Conservation (phyloP, 768 basidiomycete species). For the Pholiota conissans region DNA sequence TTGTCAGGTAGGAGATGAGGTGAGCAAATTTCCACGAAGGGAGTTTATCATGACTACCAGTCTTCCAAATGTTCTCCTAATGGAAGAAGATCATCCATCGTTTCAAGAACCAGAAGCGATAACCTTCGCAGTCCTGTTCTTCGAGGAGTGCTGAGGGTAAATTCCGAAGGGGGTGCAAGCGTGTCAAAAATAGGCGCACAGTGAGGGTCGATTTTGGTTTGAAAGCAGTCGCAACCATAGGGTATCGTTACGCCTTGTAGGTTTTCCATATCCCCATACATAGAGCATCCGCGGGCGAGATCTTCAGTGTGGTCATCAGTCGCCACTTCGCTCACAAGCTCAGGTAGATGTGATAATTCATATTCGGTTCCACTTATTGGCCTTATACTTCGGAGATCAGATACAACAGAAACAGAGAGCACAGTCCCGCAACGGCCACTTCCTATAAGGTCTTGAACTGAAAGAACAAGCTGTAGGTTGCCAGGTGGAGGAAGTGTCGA, state of each 20-base stretch:
- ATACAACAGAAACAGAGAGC: conserved; percentile 7
- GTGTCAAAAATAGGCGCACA: conserved; percentile 1
- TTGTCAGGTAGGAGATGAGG: conserved; percentile 3
- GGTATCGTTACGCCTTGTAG: conserved; percentile 23
- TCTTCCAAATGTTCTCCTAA: conserved; percentile 16
- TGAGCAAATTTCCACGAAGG: neutral
- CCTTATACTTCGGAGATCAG: conserved; percentile 5
- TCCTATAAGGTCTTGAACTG: conserved; percentile 12
- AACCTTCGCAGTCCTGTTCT: neutral
- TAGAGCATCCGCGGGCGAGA: conserved; percentile 17
- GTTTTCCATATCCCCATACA: conserved; percentile 23
- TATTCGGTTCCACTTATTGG: neutral
- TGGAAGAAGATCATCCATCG: conserved; percentile 15
- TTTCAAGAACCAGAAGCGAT: conserved; percentile 18
- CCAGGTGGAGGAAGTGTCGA: conserved; percentile 17
- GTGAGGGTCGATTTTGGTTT: conserved; percentile 9
- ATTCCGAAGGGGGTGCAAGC: neutral
- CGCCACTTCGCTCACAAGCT: conserved; percentile 21
- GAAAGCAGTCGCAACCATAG: conserved; percentile 20
- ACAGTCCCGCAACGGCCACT: conserved; percentile 21
- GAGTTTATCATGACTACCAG: conserved; percentile 8
- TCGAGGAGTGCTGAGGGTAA: neutral
- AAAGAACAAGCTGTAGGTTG: conserved; percentile 11
- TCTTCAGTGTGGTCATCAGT: conserved; percentile 11
- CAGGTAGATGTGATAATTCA: conserved; percentile 13